Evolutionary conservation across 352 stramenopile species (phyloP), one percentile per base, ranked within the genome.

Genomic region (Phytophthora citrophthora): DNA sequence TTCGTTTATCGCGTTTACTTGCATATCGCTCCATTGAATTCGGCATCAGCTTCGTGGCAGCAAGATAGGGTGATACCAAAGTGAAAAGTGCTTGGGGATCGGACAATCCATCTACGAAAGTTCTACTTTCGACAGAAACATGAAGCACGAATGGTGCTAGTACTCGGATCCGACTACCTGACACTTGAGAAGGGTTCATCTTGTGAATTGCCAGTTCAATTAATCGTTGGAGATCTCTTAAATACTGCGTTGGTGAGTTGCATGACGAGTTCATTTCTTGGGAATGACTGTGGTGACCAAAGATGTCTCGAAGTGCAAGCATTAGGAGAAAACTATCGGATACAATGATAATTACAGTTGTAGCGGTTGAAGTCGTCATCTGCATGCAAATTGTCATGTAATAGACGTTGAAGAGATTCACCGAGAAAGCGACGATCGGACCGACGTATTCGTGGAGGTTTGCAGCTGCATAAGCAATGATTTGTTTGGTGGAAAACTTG

Each of bases 341-440:
- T 18, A 9, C 38, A 44, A 44, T 18, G 15, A 44, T 23, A 18
- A 44, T 44, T 44, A 44, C 16, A 44, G 38, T 44, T 44, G 38
- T 5, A 18, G 38, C 13, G 8, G 38, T 44, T 44, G 38, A 20
- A 11, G 38, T 44, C 15, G 38, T 18, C 18, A 18, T 12, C 15
- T 44, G 38, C 38, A 44, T 44, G n/a, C 38, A 44, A 44, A 44
- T 24, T 18, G 15, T 23, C 38, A 44, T 20, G 38, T 44, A 44
- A 44, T 24, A 44, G 16, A 44, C 38, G 38, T 44, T 44, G 38
- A 44, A 44, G 38, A 44, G 15, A 18, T 44, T 18, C 12, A 44
- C 38, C 38, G 38, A 44, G 38, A 44, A 44, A 8, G 8, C 38
- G 5, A 44, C 15, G 4, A 23, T 44, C 38, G 38, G 38, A 10